Conservation (phyloP, 306 rosid genomes). For the Delonix regia region DNA sequence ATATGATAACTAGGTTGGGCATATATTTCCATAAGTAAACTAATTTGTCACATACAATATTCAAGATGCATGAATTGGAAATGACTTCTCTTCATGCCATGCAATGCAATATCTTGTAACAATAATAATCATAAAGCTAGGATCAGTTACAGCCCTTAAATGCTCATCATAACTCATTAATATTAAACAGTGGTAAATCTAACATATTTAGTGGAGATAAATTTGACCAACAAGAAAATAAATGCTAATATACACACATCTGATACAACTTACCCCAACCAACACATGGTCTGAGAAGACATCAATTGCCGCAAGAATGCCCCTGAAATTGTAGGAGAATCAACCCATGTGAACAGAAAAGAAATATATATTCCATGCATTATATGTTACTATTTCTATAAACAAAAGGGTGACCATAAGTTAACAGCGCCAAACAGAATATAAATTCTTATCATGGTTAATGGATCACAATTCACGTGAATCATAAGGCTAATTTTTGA, state of each 20-base stretch:
- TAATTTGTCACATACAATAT: slow-evolving; percentile 30
- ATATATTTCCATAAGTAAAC: slow-evolving; percentile 28
- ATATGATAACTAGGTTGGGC: slow-evolving; percentile 8
- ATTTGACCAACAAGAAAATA: slow-evolving; percentile 12
- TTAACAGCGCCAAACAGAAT: slow-evolving; percentile 27
- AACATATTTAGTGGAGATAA: not conserved
- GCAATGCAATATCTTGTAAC: slow-evolving; percentile 16
- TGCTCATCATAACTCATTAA: not conserved
- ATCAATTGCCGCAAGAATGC: slow-evolving; percentile 92
- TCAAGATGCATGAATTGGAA: slow-evolving; percentile 25
- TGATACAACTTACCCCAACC: slow-evolving; percentile 85
- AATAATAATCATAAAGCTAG: not conserved
- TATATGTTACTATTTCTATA: not conserved
- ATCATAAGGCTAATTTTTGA: too few species aligned
- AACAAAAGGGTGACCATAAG: not conserved
- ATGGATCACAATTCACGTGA: too few species aligned
- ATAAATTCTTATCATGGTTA: slow-evolving; percentile 20
- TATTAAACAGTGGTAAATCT: not conserved
- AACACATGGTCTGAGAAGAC: slow-evolving; percentile 75
- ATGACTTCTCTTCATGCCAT: slow-evolving; percentile 7
- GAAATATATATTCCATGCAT: not conserved
- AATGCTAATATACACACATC: slow-evolving; percentile 10
- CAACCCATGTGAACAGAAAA: slow-evolving; percentile 19
- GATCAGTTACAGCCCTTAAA: slow-evolving; percentile 19
- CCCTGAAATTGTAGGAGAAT: slow-evolving; percentile 60